phyloP scores from a whole-genome alignment of 331 rosid genomes.

The Malus hybrid region DNA sequence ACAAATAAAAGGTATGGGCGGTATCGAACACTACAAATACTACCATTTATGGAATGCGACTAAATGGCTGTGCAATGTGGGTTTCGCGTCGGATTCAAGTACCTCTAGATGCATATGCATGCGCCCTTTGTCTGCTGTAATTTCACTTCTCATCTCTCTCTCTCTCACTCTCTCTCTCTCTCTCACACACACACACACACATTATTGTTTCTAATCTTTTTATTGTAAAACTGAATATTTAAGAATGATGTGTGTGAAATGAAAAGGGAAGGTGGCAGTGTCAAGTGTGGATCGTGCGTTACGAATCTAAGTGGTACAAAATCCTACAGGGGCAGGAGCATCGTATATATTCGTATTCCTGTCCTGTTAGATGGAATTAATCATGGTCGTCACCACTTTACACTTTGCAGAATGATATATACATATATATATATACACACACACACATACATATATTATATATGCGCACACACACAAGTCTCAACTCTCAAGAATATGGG shows the following conservation, averaged over 20 bases:
- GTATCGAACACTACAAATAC: background rate
- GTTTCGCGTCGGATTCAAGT: no score
- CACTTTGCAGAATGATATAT: background rate
- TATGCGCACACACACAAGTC: background rate
- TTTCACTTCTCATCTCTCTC: background rate
- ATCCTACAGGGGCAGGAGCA: background rate
- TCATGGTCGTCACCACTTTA: background rate
- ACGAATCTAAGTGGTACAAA: background rate
- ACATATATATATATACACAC: no score
- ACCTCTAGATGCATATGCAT: background rate
- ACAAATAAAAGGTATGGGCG: background rate
- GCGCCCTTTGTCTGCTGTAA: background rate
- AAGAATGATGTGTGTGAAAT: background rate
- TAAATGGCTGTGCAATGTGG: no score
- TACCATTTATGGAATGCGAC: no score
- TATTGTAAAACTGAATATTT: background rate
- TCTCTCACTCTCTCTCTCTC: background rate
- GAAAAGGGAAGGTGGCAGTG: background rate
- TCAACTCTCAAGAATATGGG: background rate
- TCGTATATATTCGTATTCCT: background rate
- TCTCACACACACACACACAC: background rate
- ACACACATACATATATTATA: no score
- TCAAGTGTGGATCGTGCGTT: background rate
- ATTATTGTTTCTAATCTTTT: no score
- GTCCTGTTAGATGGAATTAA: background rate